These are phyloP conservation scores for Auricularia auricula-judae DNA, from an alignment of 768 basidiomycete species.

Conservation along the genomic window DNA sequence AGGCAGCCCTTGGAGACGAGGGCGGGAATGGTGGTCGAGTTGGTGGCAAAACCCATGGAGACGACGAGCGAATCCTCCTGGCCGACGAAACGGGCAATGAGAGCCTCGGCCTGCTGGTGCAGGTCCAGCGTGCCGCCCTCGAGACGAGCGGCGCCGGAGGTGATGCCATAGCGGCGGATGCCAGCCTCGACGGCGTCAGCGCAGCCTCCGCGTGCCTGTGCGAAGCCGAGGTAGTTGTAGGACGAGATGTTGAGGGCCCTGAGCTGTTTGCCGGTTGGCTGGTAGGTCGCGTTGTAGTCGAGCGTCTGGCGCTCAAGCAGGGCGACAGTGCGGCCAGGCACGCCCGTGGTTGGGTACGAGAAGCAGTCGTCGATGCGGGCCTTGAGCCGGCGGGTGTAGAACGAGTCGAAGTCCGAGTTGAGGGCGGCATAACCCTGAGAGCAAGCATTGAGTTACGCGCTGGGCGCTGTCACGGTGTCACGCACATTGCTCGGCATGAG, in stretches of 20 bases:
- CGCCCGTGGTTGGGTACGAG: constrained; percentile 83
- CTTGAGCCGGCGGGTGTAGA: constrained; percentile 95
- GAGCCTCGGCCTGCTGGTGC: constrained; percentile 67
- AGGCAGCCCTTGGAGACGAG: constrained; percentile 84
- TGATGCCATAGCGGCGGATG: constrained; percentile 72
- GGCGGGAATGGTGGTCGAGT: constrained; percentile 88
- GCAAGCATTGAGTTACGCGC: constrained; percentile 3
- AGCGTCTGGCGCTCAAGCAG: constrained; percentile 74
- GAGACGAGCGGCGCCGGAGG: constrained; percentile 63
- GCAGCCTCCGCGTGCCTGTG: constrained; percentile 83
- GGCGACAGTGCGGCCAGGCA: constrained; percentile 86
- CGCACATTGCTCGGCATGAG: constrained; percentile 76
- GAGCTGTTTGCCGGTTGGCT: constrained; percentile 67
- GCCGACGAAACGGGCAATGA: constrained; percentile 85
- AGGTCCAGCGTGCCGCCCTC: constrained; percentile 83
- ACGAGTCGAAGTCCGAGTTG: constrained; percentile 97
- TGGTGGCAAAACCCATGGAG: constrained; percentile 96
- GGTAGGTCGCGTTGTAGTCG: constrained; percentile 71
- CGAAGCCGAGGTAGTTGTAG: constrained; percentile 99
- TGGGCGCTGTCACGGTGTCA: constrained; percentile 1
- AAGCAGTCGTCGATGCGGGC: constrained; percentile 93
- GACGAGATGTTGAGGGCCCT: constrained; percentile 94
- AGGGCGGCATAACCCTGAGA: constrained; percentile 87
- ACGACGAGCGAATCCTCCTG: constrained; percentile 82
- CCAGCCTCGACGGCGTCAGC: constrained; percentile 87